Conservation (phyloP, 2,329 filamentous ascomycete genomes). For the Pseudopyricularia cyperi region DNA sequence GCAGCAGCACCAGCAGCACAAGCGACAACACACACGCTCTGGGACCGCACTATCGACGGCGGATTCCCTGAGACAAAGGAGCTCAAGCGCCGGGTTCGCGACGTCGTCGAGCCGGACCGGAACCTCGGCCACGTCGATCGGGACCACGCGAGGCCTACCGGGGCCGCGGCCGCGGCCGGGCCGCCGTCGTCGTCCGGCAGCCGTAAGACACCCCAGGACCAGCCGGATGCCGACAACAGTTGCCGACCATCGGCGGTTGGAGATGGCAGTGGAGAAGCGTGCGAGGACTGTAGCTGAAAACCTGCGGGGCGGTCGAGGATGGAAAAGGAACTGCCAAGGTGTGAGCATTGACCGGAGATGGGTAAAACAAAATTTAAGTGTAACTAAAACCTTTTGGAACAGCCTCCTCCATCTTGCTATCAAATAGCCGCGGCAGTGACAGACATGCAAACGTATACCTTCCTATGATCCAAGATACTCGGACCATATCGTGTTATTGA, state of each 20-base stretch:
- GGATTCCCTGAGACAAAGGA: slow-evolving; percentile 93
- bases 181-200: too few relatives aligned
- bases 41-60: slow-evolving; percentile 77
- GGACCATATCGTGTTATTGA: too few relatives aligned
- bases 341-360: too few relatives aligned
- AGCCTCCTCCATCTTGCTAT: too few relatives aligned
- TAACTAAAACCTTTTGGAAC: too few relatives aligned
- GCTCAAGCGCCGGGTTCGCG: slow-evolving; percentile 70
- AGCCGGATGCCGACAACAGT: background rate
- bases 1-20: slow-evolving; percentile 5
- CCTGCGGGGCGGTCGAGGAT: background rate
- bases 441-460: too few relatives aligned
- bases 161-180: background rate
- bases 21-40: slow-evolving; percentile 47
- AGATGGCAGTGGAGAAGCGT: background rate
- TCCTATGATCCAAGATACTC: too few relatives aligned
- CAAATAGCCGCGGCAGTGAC: too few relatives aligned
- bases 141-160: slow-evolving; percentile 15
- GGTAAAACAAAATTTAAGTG: too few relatives aligned
- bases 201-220: background rate
- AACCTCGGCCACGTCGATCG: slow-evolving; percentile 74
- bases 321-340: too few relatives aligned
- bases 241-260: too few relatives aligned
- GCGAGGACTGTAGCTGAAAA: background rate
- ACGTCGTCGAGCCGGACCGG: slow-evolving; percentile 65